Base-by-base conservation (phyloP, 2,329 filamentous ascomycete species). In the Scedosporium dehoogii region DNA sequence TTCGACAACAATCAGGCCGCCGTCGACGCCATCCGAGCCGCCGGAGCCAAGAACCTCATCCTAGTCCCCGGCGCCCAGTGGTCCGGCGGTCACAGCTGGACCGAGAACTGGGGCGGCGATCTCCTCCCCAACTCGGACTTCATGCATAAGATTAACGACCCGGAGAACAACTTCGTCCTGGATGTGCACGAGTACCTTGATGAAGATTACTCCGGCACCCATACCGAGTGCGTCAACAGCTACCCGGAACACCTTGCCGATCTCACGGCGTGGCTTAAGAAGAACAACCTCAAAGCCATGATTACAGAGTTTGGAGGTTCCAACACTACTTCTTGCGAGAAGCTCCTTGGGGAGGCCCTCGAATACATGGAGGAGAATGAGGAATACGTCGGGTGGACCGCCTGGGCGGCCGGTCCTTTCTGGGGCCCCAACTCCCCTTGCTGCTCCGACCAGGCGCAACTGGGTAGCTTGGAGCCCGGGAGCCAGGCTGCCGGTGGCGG, bases 111-210 rank as follows among this genome's bases (percentile, higher is more conserved):
- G 59, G 59, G 59, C 1, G 59, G 59, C 10, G 59, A 61, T 10
- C 59, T 61, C 2, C 44, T 33, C 6, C 46, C 59, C 7, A 61
- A 42, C 59, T 61, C 59, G 41, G 59, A 61, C 44, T 61, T 53
- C 48, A 61, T 61, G 59, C 27, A 25, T 12, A 61, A 61, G 46
- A 79, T 75, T 59, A 77, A 73, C 1, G 82, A 84, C 64, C 78
- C 81, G 0, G 67, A 75, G 62, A 71, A 79, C 72, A 81, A 82
- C 71, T 69, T 83, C 63, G 71, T 83, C 66, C 83, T 81, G 69
- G 78, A 84, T 73, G 83, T 85, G 80, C 82, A 84, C 72, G 81
- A 85, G 74, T 85, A 85, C 71, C 79, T 84, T n/a, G 82, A 84
- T 71, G 67, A 70, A 1, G 82, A 84, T 69, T 75, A 75, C 51